Conservation (phyloP, 179 eudicot species). For the Amaranthus tricolor region DNA sequence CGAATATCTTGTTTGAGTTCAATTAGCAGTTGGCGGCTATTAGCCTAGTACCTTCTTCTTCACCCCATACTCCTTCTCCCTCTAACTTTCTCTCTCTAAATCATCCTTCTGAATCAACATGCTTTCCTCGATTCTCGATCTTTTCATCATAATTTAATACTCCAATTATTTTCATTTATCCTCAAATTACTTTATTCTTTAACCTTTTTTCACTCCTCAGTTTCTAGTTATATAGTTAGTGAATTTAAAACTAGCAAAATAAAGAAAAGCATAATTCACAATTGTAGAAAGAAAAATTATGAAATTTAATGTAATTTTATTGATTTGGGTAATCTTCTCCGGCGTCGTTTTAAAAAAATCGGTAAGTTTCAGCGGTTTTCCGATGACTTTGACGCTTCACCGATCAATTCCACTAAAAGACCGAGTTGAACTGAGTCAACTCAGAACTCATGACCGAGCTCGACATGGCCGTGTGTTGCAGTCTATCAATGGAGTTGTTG, state of each 20-base stretch:
- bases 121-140: neutral
- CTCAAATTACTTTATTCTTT: neutral
- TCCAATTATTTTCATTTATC: neutral
- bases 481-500: conserved; percentile 60
- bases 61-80: neutral
- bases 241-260: neutral
- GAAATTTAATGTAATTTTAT: conserved; percentile 15
- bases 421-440: conserved; percentile 70
- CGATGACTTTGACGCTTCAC: conserved; percentile 55
- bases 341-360: conserved; percentile 29
- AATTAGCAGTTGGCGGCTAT: neutral
- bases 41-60: conserved; percentile 1
- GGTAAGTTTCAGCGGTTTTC: conserved; percentile 37
- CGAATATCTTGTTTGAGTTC: conserved; percentile 1
- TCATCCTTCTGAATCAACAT: conserved; percentile 13
- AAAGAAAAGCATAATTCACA: too few species aligned
- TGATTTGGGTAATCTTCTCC: conserved; percentile 29
- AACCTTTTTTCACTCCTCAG: conserved; percentile 13
- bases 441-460: conserved; percentile 61
- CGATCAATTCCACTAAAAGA: conserved; percentile 67
- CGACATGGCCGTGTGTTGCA: conserved; percentile 77
- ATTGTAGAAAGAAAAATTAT: conserved; percentile 14
- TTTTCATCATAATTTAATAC: neutral
- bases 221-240: conserved; percentile 20
- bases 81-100: conserved; percentile 24